Percentiles rank a stretch among this genome's conserved stretches.
Evolutionary conservation across 2,329 filamentous ascomycete genomes (phyloP).

Genomic region (Penicillium hesseltinei): DNA sequence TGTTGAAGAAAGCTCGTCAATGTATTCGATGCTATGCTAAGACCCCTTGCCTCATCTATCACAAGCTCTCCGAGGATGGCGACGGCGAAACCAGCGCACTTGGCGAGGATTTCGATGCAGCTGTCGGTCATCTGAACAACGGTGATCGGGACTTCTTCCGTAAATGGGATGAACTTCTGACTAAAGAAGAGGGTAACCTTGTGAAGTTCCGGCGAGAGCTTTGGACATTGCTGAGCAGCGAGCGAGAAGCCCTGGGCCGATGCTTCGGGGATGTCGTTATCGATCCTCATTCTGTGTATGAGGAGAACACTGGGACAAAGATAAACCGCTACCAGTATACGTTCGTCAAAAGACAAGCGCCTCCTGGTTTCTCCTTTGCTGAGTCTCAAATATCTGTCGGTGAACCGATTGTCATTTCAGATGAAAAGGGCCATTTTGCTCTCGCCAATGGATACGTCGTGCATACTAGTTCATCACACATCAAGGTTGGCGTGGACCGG

Average conservation of each 20-base stretch:
- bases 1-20: constrained; percentile 77
- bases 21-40: constrained; percentile 91
- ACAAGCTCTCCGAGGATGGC: constrained; percentile 83
- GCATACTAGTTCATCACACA: constrained; percentile 68
- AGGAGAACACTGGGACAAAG: constrained; percentile 69
- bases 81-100: constrained; percentile 77
- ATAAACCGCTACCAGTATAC: constrained; percentile 91
- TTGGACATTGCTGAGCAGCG: constrained; percentile 90
- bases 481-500: constrained; percentile 87
- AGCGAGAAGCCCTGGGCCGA: constrained; percentile 82
- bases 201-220: constrained; percentile 84
- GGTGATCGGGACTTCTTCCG: constrained; percentile 79
- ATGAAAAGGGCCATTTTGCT: constrained; percentile 92
- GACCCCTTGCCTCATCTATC: constrained; percentile 86
- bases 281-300: constrained; percentile 69
- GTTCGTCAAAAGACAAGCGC: constrained; percentile 67
- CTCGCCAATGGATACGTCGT: constrained; percentile 89
- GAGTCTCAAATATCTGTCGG: constrained; percentile 85
- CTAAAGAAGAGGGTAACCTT: constrained; percentile 88
- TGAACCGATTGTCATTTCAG: constrained; percentile 94
- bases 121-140: constrained; percentile 73
- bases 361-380: constrained; percentile 72
- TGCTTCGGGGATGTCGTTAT: constrained; percentile 89
- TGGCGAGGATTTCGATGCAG: constrained; percentile 75
- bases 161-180: constrained; percentile 91